Conservation (phyloP, 768 basidiomycete species). For the Amanita muscaria region DNA sequence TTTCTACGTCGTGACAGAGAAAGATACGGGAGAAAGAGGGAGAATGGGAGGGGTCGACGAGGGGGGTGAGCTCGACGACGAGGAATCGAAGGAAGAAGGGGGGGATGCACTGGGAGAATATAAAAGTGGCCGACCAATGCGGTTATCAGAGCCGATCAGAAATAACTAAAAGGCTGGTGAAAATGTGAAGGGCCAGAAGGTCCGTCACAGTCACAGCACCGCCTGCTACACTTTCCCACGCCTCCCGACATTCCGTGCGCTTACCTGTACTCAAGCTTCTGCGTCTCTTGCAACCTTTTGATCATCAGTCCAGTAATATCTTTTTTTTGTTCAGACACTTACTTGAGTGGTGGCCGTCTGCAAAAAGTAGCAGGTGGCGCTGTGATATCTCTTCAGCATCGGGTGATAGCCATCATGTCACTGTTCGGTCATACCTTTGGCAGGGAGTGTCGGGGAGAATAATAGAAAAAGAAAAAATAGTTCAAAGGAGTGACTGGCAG, state of each 20-base stretch:
- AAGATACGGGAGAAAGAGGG: slow-evolving; percentile 15
- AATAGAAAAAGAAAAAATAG: slow-evolving; percentile 17
- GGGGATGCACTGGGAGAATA: slow-evolving; percentile 22
- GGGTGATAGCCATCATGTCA: no score
- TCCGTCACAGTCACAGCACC: no score
- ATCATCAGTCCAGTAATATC: neutral
- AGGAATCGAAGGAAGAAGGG: slow-evolving; percentile 20
- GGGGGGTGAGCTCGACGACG: slow-evolving; percentile 35
- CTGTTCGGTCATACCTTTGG: slow-evolving; percentile 1
- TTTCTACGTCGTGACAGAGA: slow-evolving; percentile 33
- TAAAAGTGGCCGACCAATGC: slow-evolving; percentile 14
- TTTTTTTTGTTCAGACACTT: neutral
- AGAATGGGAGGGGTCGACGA: slow-evolving; percentile 22
- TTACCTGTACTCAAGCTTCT: neutral
- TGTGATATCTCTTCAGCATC: neutral
- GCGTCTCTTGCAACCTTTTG: neutral
- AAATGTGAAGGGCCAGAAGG: slow-evolving; percentile 6
- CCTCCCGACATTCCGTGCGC: slow-evolving; percentile 4
- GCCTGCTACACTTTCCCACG: slow-evolving; percentile 2
- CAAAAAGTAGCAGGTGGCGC: neutral
- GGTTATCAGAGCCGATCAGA: slow-evolving; percentile 10
- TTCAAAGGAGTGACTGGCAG: slow-evolving; percentile 42
- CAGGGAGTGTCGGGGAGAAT: neutral
- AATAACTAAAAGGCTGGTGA: slow-evolving; percentile 8
- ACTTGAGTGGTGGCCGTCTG: no score